Evolutionary conservation across 1,284 basidiomycete genomes (phyloP), one percentile per base, ranked within the genome.

Genomic region (Papiliotrema terrestris): DNA sequence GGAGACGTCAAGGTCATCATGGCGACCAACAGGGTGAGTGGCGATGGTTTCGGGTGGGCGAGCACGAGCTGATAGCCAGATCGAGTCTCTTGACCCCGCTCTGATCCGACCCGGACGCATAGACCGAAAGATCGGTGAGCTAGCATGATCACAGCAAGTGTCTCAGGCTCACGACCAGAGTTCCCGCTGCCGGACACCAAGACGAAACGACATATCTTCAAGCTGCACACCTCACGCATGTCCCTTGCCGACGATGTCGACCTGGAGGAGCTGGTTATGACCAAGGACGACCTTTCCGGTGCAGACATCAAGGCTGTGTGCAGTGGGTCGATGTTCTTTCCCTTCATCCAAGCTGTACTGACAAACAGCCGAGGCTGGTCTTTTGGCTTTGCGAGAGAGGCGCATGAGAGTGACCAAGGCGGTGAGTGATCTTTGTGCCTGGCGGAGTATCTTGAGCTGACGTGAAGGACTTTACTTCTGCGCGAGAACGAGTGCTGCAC

Each of bases 251-350:
- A 87, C 49, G 96, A 98, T 68, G 96, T 99, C 41, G 91, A 96
- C 73, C 80, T 98, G 48, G 96, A 98, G 73, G 94, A 98, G 78
- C 92, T 92, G 69, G 86, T 98, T 54, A 90, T 89, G 78, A 87
- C 89, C 56, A 98, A 98, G 79, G 96, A 98, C 69, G 95, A 98
- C 69, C 79, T 97, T 17, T 94, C 90, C 11, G 95, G 95, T 55
- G 95, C 95, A 5, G 96, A 98, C 72, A 98, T 98, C 82, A 98
- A 98, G 80, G 94, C 93, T 3, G 89, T 94, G 17, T 95, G 91
- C 73, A 93, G 71, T 74, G 54, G 57, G 72, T 72, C 57, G 54
- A n/a, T 22, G n/a, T 26, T 45, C 19, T 22, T 45, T 8, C 20
- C 8, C 23, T 8, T 8, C 45, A 29, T n/a, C 23, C 20, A 39